Percentiles rank a stretch among this genome's conserved stretches.
Conservation (phyloP, 2,329 filamentous ascomycete species). For the Fusarium azukiicola region DNA sequence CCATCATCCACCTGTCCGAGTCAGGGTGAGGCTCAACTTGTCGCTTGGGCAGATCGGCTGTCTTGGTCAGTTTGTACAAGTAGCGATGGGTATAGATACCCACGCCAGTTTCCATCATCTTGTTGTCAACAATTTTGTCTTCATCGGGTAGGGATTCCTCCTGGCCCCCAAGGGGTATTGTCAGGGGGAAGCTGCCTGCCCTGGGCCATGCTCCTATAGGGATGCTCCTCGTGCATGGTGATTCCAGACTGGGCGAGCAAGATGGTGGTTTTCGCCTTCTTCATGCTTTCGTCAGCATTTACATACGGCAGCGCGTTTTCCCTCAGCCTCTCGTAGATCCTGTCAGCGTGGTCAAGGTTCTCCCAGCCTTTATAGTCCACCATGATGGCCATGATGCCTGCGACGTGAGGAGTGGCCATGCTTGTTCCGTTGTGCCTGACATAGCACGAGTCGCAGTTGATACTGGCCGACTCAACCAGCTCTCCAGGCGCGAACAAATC, state of each 20-base stretch:
- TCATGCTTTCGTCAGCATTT: not conserved
- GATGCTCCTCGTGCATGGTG: not conserved
- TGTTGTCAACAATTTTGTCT: not conserved
- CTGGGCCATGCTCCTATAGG: not conserved
- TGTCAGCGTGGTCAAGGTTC: not conserved
- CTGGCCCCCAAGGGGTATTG: not conserved
- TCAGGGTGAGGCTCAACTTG: not conserved
- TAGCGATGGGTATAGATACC: not conserved
- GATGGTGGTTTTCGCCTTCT: not conserved
- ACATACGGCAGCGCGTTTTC: not conserved
- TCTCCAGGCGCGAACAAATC: constrained; percentile 4
- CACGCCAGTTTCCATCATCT: not conserved
- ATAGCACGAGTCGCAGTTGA: not conserved
- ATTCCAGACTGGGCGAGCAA: not conserved
- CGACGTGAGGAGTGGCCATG: constrained; percentile 15
- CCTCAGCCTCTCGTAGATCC: not conserved
- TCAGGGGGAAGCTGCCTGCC: not conserved
- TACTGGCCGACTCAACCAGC: not conserved
- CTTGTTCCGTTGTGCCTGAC: constrained; percentile 17
- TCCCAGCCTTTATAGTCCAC: constrained; percentile 2
- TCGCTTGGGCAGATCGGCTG: not conserved
- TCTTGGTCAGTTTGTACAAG: not conserved
- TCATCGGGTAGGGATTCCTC: not conserved
- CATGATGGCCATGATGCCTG: constrained; percentile 20
- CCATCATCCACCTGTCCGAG: not conserved